Conservation (phyloP, 2,329 filamentous ascomycete genomes). For the Paracoccidioides brasiliensis region DNA sequence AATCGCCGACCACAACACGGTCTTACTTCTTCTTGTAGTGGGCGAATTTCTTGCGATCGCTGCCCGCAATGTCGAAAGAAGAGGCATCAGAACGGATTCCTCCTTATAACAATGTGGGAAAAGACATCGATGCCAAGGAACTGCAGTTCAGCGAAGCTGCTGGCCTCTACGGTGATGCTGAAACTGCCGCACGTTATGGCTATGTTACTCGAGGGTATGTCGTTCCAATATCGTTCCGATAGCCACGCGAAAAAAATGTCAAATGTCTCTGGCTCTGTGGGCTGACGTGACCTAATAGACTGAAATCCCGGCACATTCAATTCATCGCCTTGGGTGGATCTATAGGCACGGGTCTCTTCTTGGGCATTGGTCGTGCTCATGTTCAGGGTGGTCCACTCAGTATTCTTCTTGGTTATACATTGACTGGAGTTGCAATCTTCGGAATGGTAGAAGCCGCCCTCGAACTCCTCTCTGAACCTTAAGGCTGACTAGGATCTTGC, state of each 20-base stretch:
- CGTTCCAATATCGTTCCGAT: conserved; percentile 9
- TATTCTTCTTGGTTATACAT: conserved; percentile 36
- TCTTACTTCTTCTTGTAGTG: neutral
- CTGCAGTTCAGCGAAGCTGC: conserved; percentile 35
- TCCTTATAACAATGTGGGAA: conserved; percentile 10
- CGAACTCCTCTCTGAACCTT: neutral
- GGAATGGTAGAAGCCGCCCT: conserved; percentile 21
- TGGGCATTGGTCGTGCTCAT: conserved; percentile 41
- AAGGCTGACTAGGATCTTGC: neutral
- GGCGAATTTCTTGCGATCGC: neutral
- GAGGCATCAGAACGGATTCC: neutral
- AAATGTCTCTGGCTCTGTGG: neutral
- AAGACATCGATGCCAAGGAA: conserved; percentile 17
- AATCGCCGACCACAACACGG: neutral
- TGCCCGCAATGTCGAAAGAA: conserved; percentile 1
- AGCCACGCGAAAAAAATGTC: neutral
- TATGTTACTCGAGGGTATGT: conserved; percentile 39
- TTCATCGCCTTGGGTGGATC: conserved; percentile 49
- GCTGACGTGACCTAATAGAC: conserved; percentile 11
- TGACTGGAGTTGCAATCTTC: conserved; percentile 36
- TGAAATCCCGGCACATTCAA: conserved; percentile 44
- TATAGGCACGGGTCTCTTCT: conserved; percentile 44
- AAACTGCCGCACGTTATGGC: conserved; percentile 39
- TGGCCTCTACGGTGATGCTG: conserved; percentile 40
- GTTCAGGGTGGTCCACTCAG: conserved; percentile 29